Evolutionary conservation across 1,284 basidiomycete species (phyloP), one percentile per base, ranked within the genome.

Genomic region (Cutaneotrichosporon dermatis): DNA sequence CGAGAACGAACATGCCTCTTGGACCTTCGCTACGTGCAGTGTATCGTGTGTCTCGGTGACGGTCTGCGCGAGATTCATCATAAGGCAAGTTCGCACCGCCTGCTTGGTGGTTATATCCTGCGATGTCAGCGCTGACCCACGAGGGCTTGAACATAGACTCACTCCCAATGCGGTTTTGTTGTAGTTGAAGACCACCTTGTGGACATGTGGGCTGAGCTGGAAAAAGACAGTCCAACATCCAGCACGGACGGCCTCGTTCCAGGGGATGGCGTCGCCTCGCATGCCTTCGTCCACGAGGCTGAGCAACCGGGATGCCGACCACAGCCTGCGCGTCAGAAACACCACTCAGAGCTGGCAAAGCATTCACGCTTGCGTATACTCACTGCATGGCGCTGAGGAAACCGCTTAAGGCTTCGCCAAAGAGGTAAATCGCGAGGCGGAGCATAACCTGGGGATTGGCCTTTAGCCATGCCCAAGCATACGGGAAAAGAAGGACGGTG

Each of bases 21-120:
- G 84, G n/a, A 91, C 80, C 37, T 91, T 82, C 66, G 89, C 87
- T 55, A 85, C 83, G 16, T 88, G 80, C 61, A 80, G 74, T 39
- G 88, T 86, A 68, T 89, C 86, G 52, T 85, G 81, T 51, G 90
- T 80, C 4, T 88, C 87, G 55, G 89, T 89, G 45, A 89, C 82
- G 68, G 91, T 88, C 59, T 90, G 82, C 42, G 84, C 84, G 25
- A 91, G 80, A 60, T 88, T 84, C 64, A 88, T 85, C 63, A 85
- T 82, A 71, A 92, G 82, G 72, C 90, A 89, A 56, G 85, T 82
- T 64, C 85, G 84, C 74, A 90, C 88, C 66, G 90, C 83, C 49
- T 83, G 80, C 69, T 86, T 87, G 25, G 84, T 82, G 5, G 39
- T 51, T 39, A 51, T 25, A 2, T 51, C 50, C 50, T 41, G 41